phyloP scores from a whole-genome alignment of 2,329 filamentous ascomycete species.

The Boeremia lycopersici region DNA sequence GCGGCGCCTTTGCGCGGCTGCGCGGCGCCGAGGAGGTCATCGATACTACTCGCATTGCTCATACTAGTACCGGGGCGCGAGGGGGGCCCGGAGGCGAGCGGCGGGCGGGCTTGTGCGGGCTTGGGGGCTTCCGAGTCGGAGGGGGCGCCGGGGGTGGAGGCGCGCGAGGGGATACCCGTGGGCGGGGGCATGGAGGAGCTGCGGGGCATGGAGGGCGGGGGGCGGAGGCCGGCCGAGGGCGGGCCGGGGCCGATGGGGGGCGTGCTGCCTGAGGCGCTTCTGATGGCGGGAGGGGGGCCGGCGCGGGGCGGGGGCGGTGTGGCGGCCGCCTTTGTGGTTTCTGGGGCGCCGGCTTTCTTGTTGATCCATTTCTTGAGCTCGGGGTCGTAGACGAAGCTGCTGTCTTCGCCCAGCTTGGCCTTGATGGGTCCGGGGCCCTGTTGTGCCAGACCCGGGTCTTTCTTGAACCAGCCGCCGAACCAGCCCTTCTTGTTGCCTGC shows the following conservation, averaged over 20 bases:
- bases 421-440: conserved; percentile 71
- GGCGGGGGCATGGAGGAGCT: conserved; percentile 48
- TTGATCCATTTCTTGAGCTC: conserved; percentile 99
- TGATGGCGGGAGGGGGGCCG: conserved; percentile 50
- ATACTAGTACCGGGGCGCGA: conserved; percentile 73
- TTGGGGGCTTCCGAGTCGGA: conserved; percentile 37
- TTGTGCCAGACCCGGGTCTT: conserved; percentile 61
- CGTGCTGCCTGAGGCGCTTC: conserved; percentile 57
- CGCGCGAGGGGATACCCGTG: conserved; percentile 35
- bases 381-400: conserved; percentile 90
- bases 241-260: conserved; percentile 43
- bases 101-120: conserved; percentile 31
- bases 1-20: conserved; percentile 67
- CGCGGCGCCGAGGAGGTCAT: conserved; percentile 83
- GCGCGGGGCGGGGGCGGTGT: conserved; percentile 81
- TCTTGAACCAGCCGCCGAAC: conserved; percentile 84
- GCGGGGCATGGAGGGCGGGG: conserved; percentile 31
- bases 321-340: conserved; percentile 61
- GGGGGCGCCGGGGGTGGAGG: conserved; percentile 42
- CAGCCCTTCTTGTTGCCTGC: conserved; percentile 63
- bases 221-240: conserved; percentile 19
- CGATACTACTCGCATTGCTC: conserved; percentile 92
- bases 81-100: conserved; percentile 39
- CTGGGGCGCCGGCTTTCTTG: conserved; percentile 76
- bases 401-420: conserved; percentile 93